Percentiles rank a stretch among this genome's conserved stretches.
Evolutionary conservation across 2,329 filamentous ascomycete genomes (phyloP).

Genomic region (Diplodia corticola): DNA sequence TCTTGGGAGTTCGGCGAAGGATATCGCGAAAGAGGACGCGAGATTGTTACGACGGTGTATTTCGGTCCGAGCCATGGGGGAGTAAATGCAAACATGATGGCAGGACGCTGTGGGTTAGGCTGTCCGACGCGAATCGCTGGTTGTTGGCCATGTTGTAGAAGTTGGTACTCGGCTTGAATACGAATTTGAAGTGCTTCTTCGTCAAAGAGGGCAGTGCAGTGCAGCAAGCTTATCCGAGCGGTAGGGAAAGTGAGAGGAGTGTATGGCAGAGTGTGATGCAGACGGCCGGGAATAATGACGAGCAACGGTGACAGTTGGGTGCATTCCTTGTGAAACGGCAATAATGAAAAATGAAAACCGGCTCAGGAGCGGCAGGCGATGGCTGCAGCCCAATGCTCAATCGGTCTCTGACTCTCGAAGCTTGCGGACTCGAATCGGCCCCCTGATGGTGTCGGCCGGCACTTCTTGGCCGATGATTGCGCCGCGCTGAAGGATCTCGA

Average conservation of each 20-base stretch:
- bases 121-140: no score
- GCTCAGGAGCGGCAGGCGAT: not conserved
- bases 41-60: not conserved
- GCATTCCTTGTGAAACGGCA: not conserved
- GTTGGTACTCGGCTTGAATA: no score
- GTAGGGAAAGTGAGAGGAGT: no score
- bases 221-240: no score
- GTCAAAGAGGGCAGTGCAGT: no score
- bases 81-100: not conserved
- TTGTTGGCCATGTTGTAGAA: no score
- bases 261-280: no score
- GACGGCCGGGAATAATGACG: no score
- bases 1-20: not conserved
- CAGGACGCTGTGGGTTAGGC: not conserved
- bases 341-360: not conserved
- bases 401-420: not conserved
- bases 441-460: slow-evolving; percentile 42
- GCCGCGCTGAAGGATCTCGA: slow-evolving; percentile 54
- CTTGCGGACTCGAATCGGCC: slow-evolving; percentile 48
- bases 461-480: slow-evolving; percentile 38
- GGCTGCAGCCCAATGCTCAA: not conserved
- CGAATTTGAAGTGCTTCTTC: no score
- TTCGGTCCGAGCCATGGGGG: not conserved
- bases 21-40: not conserved
- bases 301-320: not conserved